phyloP scores from a whole-genome alignment of 805 yeast genomes.

The Wickerhamiella galacta region DNA sequence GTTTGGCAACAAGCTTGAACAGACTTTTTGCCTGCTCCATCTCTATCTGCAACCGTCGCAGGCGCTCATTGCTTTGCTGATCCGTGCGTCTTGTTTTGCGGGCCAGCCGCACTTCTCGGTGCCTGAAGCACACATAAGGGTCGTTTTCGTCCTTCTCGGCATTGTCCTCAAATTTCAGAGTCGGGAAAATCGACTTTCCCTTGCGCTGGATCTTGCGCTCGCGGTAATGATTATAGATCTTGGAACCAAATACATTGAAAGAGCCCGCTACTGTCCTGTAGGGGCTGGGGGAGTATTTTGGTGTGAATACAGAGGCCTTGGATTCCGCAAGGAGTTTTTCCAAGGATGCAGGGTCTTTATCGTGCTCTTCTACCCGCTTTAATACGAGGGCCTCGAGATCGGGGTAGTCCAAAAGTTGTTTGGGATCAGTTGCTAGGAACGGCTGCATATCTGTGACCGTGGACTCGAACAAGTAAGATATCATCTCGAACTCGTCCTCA shows the following conservation, averaged over 20 bases:
- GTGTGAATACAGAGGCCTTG: constrained; percentile 13
- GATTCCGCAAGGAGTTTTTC: constrained; percentile 18
- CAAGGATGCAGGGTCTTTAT: constrained; percentile 35
- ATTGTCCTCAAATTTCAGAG: constrained; percentile 70
- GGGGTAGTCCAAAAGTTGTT: constrained; percentile 48
- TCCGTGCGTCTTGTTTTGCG: constrained; percentile 94
- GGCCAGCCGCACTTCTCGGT: constrained; percentile 88
- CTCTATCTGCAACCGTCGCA: constrained; percentile 57
- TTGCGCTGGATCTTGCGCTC: constrained; percentile 46
- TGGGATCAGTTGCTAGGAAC: constrained; percentile 69
- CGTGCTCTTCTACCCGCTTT: constrained; percentile 27
- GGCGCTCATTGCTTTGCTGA: constrained; percentile 70
- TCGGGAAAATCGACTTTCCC: constrained; percentile 60
- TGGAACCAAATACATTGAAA: constrained; percentile 36
- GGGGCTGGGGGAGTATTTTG: constrained; percentile 10
- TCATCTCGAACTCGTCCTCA: constrained; percentile 73
- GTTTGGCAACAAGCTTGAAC: constrained; percentile 49
- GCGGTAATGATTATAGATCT: constrained; percentile 71
- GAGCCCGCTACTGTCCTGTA: constrained; percentile 13
- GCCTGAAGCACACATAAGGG: constrained; percentile 88
- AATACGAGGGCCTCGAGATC: constrained; percentile 41
- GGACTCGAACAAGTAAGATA: constrained; percentile 58
- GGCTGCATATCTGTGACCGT: constrained; percentile 74
- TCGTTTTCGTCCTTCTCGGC: constrained; percentile 62
- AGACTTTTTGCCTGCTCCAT: constrained; percentile 59